Evolutionary conservation across 2,329 filamentous ascomycete genomes (phyloP), one percentile per base, ranked within the genome.

Genomic region (Leptoxyphium fumago): DNA sequence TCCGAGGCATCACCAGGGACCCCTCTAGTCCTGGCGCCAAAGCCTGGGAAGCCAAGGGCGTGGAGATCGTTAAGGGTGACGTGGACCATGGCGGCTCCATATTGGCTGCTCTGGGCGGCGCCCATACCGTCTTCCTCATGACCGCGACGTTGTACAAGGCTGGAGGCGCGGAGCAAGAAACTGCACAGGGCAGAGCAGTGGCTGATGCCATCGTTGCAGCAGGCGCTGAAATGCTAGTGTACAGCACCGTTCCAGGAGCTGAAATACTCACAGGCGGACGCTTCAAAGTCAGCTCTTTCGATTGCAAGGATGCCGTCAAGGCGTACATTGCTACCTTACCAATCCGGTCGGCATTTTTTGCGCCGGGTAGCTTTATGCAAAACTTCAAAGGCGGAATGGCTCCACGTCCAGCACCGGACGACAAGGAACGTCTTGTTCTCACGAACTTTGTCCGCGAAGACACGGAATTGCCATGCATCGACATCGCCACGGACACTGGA

Each of bases 1-100:
- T 79, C 40, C 71, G 74, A 30, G 76, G 63, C 36, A 61, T 78
- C 14, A 75, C 74, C 2, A 70, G 75, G 40, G 62, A 74, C 46
- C 44, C 58, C 2, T 54, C 57, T 2, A 67, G 64, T 30, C 52
- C 65, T 0, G 59, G 59, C 0, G 64, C 72, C 14, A 64, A 69
- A 52, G 57, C 56, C 1, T 63, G 77, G 5, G 43, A 57, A 0
- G 52, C 52, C 0, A 54, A 65, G 34, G 71, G 70, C 2, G 66
- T 70, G 2, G 67, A 77, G 39, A 58, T 77, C n/a, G 64, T 72
- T 32, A 47, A 67, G 56, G 73, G 68, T 40, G 67, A 79, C 50
- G 46, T 73, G 28, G 60, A 70, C 43, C 63, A 71, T 52, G 63
- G 61, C 44, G 52, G 54, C 0, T 66, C 65, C 2, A 48, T 75